These are phyloP conservation scores for Bipolaris zeicola DNA, from an alignment of 2,329 filamentous ascomycete species.

Conservation along the genomic window DNA sequence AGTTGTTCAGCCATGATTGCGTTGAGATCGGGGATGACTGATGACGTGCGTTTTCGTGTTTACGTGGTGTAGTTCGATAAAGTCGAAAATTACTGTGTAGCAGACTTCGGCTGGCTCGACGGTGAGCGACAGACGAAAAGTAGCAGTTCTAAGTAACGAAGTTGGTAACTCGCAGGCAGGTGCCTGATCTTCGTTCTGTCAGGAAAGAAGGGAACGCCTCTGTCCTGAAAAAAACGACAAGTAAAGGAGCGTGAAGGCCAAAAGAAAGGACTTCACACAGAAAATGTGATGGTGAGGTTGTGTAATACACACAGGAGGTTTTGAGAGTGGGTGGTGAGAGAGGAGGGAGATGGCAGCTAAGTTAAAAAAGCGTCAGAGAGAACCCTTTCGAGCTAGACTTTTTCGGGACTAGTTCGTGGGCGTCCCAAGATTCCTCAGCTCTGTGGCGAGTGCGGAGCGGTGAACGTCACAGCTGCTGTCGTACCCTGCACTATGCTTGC, in stretches of 20 bases:
- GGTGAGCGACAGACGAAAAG: conserved; percentile 41
- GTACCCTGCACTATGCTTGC: conserved; percentile 10
- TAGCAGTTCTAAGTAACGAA: conserved; percentile 36
- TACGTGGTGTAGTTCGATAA: conserved; percentile 10
- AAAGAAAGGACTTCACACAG: conserved; percentile 50
- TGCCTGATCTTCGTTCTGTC: conserved; percentile 49
- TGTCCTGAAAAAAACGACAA: conserved; percentile 47
- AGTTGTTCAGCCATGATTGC: conserved; percentile 63
- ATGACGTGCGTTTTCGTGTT: conserved; percentile 6
- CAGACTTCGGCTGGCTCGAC: conserved; percentile 36
- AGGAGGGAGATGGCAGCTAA: conserved; percentile 26
- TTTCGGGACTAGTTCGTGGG: conserved; percentile 5
- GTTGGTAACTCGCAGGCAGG: conserved; percentile 45
- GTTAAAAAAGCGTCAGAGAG: conserved; percentile 32
- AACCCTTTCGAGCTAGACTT: conserved; percentile 24
- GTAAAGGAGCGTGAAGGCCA: conserved; percentile 50
- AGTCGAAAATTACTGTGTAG: conserved; percentile 28
- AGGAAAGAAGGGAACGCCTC: conserved; percentile 47
- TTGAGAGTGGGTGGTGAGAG: conserved; percentile 35
- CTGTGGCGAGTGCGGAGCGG: conserved; percentile 34
- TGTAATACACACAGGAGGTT: conserved; percentile 40
- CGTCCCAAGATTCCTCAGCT: conserved; percentile 8
- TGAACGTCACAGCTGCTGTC: conserved; percentile 26
- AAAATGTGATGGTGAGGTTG: conserved; percentile 36
- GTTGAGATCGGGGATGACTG: conserved; percentile 13